Conservation (phyloP, 2,329 filamentous ascomycete species). For the Talaromyces sp. region DNA sequence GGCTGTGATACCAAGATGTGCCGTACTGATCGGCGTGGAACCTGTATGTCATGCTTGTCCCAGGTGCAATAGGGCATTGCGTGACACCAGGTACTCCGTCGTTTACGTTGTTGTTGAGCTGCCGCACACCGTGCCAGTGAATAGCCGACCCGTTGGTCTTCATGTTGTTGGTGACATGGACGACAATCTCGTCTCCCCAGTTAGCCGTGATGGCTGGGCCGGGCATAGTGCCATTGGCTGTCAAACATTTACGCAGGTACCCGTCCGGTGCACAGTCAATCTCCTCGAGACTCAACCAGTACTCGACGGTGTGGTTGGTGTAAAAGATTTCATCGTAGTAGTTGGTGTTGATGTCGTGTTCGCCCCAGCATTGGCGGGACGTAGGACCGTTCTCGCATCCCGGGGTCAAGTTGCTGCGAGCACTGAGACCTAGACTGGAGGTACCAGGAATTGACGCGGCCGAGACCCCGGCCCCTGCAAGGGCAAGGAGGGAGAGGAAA, state of each 20-base stretch:
- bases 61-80: neutral
- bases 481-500: neutral
- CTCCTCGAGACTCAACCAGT: neutral
- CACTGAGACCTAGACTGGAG: neutral
- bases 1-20: neutral
- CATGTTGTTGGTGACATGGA: neutral
- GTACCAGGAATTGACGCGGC: neutral
- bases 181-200: neutral
- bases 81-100: neutral
- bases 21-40: neutral
- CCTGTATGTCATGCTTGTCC: neutral
- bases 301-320: neutral
- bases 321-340: neutral
- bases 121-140: neutral
- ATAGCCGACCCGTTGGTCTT: neutral
- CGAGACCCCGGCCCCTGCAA: neutral
- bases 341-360: neutral
- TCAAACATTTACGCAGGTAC: neutral
- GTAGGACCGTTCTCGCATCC: neutral
- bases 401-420: neutral
- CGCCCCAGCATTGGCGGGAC: neutral
- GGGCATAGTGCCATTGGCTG: neutral
- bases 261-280: neutral
- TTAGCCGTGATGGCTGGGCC: neutral
- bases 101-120: neutral